Base-by-base conservation (phyloP, 257 asterid species). In the Penstemon newberryi region DNA sequence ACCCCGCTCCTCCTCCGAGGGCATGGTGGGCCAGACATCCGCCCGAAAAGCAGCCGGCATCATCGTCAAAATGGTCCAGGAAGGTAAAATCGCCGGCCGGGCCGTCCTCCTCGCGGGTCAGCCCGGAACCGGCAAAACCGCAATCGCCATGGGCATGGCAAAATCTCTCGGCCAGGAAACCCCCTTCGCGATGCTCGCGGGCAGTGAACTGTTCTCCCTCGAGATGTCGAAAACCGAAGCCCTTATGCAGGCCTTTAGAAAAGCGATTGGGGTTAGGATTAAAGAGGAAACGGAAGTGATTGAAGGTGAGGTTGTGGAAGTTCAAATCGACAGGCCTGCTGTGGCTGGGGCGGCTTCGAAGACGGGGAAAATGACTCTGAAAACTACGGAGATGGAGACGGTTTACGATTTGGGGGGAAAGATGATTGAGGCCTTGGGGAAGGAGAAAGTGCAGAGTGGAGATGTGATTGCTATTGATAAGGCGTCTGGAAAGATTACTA, bases 221-320 rank as follows among this genome's bases (percentile, higher is more conserved):
- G 98, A 92, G 78, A 86, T 92, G 91, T 92, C 96, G 18, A 89
- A 85, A 60, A 92, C 93, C 3, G 97, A 92, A 63, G 97, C 97
- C n/a, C 79, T 87, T 5, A 92, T 78, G 92, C 98, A 92, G 80
- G 98, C 96, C 0, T 88, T 92, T 53, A 79, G 97, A 71, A 89
- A 88, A 49, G 93, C 95, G 0, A 89, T 89, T 73, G 96, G 96
- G 37, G 96, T 92, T 7, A 70, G 96, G 38, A 89, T 92, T 15
- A 90, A 92, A 74, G 98, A 92, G 77, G 96, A 92, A 60, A 84
- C 83, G 3, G 98, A 92, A 81, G 88, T 89, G 46, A 87, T 92
- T 71, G 98, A 89, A 78, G 98, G 96, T 4, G 98, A 92, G 71
- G 98, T 92, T 44, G 96, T 89, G 59, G 97, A 88, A 70, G 71